These are phyloP conservation scores for Irpex sp. DNA, from an alignment of 1,284 basidiomycete species.

Conservation along the genomic window DNA sequence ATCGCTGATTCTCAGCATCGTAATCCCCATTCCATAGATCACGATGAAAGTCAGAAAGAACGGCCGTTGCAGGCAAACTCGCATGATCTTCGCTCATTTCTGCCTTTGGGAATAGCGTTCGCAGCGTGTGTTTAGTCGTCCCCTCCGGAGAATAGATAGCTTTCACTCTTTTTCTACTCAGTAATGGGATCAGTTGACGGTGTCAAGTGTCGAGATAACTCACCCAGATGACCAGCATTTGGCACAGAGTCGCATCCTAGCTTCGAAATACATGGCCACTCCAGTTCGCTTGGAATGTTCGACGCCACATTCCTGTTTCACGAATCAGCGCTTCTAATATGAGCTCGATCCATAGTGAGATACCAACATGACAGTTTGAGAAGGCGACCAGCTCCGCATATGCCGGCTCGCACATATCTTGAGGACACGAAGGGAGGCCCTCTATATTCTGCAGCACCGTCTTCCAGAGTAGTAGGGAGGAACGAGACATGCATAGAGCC, in stretches of 20 bases:
- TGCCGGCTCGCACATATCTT: slow-evolving; percentile 18
- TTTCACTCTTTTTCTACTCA: background rate
- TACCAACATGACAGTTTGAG: background rate
- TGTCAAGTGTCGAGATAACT: background rate
- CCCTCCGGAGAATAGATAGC: background rate
- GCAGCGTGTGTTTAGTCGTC: background rate
- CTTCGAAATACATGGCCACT: background rate
- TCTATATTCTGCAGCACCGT: slow-evolving; percentile 6
- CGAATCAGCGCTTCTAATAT: too few relatives aligned
- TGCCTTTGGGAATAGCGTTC: background rate
- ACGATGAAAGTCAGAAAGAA: background rate
- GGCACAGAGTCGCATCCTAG: background rate
- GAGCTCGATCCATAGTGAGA: background rate
- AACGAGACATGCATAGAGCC: background rate
- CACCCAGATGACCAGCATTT: background rate
- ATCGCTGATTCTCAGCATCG: background rate
- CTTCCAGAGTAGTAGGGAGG: slow-evolving; percentile 6
- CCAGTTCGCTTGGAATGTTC: background rate
- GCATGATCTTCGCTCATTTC: background rate
- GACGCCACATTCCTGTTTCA: background rate
- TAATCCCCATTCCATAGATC: background rate
- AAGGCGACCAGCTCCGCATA: slow-evolving; percentile 1
- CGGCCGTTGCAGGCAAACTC: background rate
- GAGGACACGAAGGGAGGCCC: slow-evolving; percentile 27
- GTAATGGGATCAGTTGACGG: background rate